phyloP scores from a whole-genome alignment of 2,329 filamentous ascomycete species.

The Venturia carpophila region DNA sequence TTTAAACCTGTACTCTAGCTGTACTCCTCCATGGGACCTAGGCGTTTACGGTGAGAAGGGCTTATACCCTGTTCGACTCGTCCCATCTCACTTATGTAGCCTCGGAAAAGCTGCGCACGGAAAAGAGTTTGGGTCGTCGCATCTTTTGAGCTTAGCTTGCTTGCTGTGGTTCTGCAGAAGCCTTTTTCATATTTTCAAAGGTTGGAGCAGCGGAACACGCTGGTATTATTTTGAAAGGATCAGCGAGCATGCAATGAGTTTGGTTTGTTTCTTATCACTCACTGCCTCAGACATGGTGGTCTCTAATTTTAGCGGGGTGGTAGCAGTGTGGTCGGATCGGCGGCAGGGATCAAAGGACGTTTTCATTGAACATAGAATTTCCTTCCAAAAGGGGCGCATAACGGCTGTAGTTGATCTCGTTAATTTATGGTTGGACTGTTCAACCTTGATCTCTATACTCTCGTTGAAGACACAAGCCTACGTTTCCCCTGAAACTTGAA shows the following conservation, averaged over 20 bases:
- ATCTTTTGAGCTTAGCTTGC: conserved; percentile 24
- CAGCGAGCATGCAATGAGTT: conserved; percentile 8
- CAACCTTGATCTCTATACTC: conserved; percentile 7
- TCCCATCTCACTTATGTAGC: conserved; percentile 12
- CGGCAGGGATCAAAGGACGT: neutral
- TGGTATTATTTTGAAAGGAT: neutral
- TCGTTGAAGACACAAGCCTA: neutral
- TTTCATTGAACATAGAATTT: conserved; percentile 5
- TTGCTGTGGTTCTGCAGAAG: conserved; percentile 23
- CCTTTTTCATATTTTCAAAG: conserved; percentile 20
- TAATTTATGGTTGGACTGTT: conserved; percentile 1
- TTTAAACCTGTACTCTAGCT: conserved; percentile 20
- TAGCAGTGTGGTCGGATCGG: conserved; percentile 2
- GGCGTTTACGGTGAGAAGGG: conserved; percentile 30
- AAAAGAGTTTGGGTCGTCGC: conserved; percentile 26
- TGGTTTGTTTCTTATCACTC: neutral
- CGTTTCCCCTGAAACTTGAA: no score
- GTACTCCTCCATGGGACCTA: conserved; percentile 24
- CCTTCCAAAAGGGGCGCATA: conserved; percentile 8
- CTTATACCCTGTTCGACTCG: conserved; percentile 29
- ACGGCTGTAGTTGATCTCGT: conserved; percentile 9
- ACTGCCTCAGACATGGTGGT: neutral
- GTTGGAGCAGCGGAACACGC: neutral
- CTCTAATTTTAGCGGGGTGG: neutral
- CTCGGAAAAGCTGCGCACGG: conserved; percentile 6